Percentiles rank a stretch among this genome's conserved stretches.
Conservation (phyloP, 805 yeast species). For the Cyberlindnera samutprakarnensis region DNA sequence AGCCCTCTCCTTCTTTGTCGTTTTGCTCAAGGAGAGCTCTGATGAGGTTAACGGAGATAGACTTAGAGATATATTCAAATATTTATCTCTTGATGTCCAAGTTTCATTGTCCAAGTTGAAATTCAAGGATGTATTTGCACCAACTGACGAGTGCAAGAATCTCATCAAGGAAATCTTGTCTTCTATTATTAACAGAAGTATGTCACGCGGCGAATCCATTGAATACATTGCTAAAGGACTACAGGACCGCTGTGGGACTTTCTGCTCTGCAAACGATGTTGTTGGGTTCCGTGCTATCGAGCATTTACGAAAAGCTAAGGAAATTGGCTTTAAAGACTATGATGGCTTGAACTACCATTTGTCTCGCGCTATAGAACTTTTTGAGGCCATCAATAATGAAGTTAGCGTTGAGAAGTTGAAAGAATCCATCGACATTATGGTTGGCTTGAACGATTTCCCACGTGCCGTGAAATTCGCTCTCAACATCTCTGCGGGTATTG, state of each 20-base stretch:
- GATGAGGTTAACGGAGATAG: slow-evolving; percentile 10
- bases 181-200: slow-evolving; percentile 81
- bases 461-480: slow-evolving; percentile 83
- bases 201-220: slow-evolving; percentile 86
- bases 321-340: slow-evolving; percentile 59
- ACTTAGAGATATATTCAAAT: slow-evolving; percentile 60
- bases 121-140: slow-evolving; percentile 73
- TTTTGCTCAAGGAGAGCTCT: slow-evolving; percentile 67
- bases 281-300: slow-evolving; percentile 91
- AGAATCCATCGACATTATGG: slow-evolving; percentile 73
- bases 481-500: slow-evolving; percentile 65
- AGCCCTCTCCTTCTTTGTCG: slow-evolving; percentile 80
- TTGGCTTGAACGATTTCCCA: slow-evolving; percentile 67
- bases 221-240: slow-evolving; percentile 81
- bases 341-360: slow-evolving; percentile 64
- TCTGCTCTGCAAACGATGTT: slow-evolving; percentile 91
- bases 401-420: slow-evolving; percentile 72
- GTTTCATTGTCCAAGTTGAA: slow-evolving; percentile 55
- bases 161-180: slow-evolving; percentile 81
- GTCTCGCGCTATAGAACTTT: slow-evolving; percentile 63
- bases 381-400: slow-evolving; percentile 74
- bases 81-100: slow-evolving; percentile 61
- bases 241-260: slow-evolving; percentile 90
- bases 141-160: slow-evolving; percentile 42
- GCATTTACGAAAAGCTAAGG: slow-evolving; percentile 79